A percentile compares a stretch with the other conserved stretches of the same genome.
Conservation (phyloP, 768 basidiomycete genomes). For the Artomyces pyxidatus region DNA sequence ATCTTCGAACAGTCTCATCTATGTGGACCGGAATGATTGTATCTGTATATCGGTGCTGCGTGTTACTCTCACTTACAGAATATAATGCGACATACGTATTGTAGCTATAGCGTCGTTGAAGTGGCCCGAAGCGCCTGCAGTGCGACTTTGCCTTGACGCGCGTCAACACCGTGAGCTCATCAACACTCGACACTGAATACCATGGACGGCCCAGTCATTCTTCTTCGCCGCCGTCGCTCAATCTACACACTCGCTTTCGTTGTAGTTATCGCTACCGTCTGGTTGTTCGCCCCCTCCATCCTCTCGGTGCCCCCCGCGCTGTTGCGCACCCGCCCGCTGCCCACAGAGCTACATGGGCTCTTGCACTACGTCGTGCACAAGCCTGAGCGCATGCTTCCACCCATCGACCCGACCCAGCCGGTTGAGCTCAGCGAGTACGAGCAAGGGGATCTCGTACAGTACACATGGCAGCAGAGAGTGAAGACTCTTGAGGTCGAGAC, state of each 20-base stretch:
- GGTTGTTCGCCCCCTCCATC: not conserved
- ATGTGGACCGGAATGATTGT: no score
- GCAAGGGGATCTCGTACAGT: slow-evolving; percentile 27
- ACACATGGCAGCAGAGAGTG: slow-evolving; percentile 37
- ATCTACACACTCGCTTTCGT: not conserved
- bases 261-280: not conserved
- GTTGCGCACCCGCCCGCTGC: not conserved
- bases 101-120: no score
- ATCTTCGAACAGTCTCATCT: no score
- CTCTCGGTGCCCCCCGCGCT: not conserved
- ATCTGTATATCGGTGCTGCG: no score
- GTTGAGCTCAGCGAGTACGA: slow-evolving; percentile 50
- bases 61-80: no score
- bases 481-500: slow-evolving; percentile 36
- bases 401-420: slow-evolving; percentile 34
- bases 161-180: not conserved
- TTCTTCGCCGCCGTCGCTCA: not conserved
- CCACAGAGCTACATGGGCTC: slow-evolving; percentile 59
- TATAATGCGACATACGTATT: no score
- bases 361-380: slow-evolving; percentile 53
- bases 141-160: not conserved
- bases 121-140: not conserved
- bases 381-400: slow-evolving; percentile 33
- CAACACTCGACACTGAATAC: not conserved
- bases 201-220: not conserved